These are phyloP conservation scores for Irpex sp. DNA, from an alignment of 1,284 basidiomycete species.

Conservation along the genomic window DNA sequence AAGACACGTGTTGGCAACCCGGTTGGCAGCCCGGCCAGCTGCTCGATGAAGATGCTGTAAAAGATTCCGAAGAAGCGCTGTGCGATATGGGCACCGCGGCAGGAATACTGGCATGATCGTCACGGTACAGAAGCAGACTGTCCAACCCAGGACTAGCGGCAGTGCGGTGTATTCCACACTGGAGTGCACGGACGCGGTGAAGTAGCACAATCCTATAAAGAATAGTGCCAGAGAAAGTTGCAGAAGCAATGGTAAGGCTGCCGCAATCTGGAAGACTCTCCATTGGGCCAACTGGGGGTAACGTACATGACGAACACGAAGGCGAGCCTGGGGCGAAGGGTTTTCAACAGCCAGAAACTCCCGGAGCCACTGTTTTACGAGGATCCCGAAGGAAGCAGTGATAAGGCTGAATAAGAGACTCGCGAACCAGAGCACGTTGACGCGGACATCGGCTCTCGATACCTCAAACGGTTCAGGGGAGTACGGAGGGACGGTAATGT, in stretches of 20 bases:
- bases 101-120: neutral
- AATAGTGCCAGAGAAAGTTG: constrained; percentile 9
- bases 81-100: constrained; percentile 6
- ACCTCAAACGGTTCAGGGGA: neutral
- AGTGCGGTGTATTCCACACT: constrained; percentile 1
- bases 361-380: neutral
- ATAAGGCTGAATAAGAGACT: neutral
- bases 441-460: neutral
- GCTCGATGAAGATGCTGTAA: neutral
- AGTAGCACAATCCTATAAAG: constrained; percentile 11
- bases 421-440: neutral
- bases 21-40: neutral
- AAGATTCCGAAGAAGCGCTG: neutral
- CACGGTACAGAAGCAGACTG: neutral
- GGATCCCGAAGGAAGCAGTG: neutral
- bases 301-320: constrained; percentile 8
- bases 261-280: constrained; percentile 12
- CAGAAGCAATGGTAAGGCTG: constrained; percentile 4
- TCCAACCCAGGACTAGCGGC: neutral
- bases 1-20: neutral
- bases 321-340: neutral
- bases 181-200: constrained; percentile 2
- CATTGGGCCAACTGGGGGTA: neutral
- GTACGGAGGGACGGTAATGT: neutral
- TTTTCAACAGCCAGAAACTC: neutral